Evolutionary conservation across 208 protist species (phyloP), one percentile per base, ranked within the genome.

Genomic region (Trypanosoma boissoni): DNA sequence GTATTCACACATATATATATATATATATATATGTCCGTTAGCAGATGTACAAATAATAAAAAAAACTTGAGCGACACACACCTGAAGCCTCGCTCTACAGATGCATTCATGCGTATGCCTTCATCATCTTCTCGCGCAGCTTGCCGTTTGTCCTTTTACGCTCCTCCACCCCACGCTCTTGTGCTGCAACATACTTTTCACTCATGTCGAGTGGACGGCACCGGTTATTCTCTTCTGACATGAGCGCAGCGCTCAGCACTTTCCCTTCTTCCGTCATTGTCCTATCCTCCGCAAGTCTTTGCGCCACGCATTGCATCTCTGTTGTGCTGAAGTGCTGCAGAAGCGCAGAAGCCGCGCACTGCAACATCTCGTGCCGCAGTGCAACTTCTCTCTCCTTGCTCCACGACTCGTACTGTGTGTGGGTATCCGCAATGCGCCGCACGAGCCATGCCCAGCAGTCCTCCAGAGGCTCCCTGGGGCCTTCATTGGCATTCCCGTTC

Each of bases 291-390:
- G 36, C 53, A 34, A 64, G 48, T 21, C 16, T 37, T 23, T 16
- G 26, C 34, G 26, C 34, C 14, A 36, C 44, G 16, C 24, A 8
- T 20, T 45, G 48, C 31, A 64, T 21, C 37, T 64, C 58, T 27
- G 27, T 18, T 24, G 36, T 21, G 20, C 18, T 8, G 48, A 64
- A 64, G 3, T 56, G 8, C 12, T 23, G 20, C 24, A 64, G 18
- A 21, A 64, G 48, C 32, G 32, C 41, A 24, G 34, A 32, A 14
- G 36, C 58, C 2, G 48, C 44, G 23, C 26, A 56, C 18, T 34
- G 23, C 58, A 44, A 56, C 21, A 64, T 26, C 14, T 64, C 51
- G 8, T 45, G n/a, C n/a, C 56, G 58, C 37, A 66, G 37, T 32
- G 46, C 24, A 55, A 26, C 42, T 24, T 24, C 9, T n/a, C 14